These are phyloP conservation scores for Silene latifolia DNA, from an alignment of 148 eudicot species.

Conservation along the genomic window DNA sequence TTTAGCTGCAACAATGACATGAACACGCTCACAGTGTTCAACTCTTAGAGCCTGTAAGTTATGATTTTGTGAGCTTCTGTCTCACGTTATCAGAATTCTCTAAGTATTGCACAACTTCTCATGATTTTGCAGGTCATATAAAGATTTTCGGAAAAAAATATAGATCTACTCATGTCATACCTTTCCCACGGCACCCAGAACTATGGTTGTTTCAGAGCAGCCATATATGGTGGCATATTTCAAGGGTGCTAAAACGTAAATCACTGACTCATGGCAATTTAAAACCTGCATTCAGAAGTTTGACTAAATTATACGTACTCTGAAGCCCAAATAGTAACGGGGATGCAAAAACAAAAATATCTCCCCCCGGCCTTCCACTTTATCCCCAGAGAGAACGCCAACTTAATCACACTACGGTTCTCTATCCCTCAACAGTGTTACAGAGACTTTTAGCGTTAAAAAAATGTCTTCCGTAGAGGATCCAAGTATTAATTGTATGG, in stretches of 20 bases:
- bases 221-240: constrained; percentile 91
- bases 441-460: not conserved
- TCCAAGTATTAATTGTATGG: not conserved
- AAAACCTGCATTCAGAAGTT: constrained; percentile 47
- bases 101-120: not conserved
- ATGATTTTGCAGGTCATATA: not conserved
- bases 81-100: constrained; percentile 7
- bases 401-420: not conserved
- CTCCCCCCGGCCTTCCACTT: no score
- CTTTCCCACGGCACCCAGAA: constrained; percentile 99
- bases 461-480: not conserved
- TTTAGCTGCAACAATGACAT: constrained; percentile 79
- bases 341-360: not conserved
- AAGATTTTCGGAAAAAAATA: not conserved
- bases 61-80: constrained; percentile 21
- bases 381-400: no score
- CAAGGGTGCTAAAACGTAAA: constrained; percentile 86
- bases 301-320: constrained; percentile 4
- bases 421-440: not conserved
- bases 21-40: constrained; percentile 99
- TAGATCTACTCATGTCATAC: constrained; percentile 30
- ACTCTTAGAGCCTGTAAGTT: constrained; percentile 73
- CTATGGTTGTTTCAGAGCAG: constrained; percentile 91
- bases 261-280: constrained; percentile 89
- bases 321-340: not conserved